Evolutionary conservation across 2,329 filamentous ascomycete genomes (phyloP).

Genomic region (Coniochaeta ligniaria): DNA sequence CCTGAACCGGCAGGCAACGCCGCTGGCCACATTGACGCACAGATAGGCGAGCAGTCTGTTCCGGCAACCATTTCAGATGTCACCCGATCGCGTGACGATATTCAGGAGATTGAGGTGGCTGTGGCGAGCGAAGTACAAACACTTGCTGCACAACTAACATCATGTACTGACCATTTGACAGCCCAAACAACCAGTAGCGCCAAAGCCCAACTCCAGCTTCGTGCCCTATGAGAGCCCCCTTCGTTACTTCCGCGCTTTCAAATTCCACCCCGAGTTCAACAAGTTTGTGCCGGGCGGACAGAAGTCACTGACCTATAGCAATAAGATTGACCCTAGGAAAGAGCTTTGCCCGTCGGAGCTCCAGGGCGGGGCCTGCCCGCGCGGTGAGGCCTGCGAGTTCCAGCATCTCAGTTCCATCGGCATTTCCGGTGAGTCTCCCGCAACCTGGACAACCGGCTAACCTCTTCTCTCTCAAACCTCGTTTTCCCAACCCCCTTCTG

Average conservation of each 20-base stretch:
- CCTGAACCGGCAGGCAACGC: conserved; percentile 6
- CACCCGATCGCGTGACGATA: background rate
- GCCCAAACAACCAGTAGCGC: conserved; percentile 6
- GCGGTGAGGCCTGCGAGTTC: conserved; percentile 62
- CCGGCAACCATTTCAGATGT: background rate
- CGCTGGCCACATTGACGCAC: background rate
- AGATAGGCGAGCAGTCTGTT: background rate
- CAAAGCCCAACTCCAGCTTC: conserved; percentile 12
- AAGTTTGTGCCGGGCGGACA: conserved; percentile 67
- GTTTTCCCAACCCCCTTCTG: conserved; percentile 24
- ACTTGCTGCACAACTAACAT: background rate
- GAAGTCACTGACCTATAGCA: conserved; percentile 87
- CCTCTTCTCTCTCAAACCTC: conserved; percentile 14
- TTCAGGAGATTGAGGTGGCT: background rate
- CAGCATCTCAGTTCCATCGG: conserved; percentile 75
- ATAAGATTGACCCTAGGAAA: conserved; percentile 72
- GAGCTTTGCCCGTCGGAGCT: conserved; percentile 73
- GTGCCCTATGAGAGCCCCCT: conserved; percentile 76
- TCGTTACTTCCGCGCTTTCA: conserved; percentile 76
- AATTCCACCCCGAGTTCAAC: conserved; percentile 75
- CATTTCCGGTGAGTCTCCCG: conserved; percentile 62
- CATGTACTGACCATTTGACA: conserved; percentile 13
- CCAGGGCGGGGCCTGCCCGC: conserved; percentile 59
- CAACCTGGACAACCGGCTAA: conserved; percentile 15
- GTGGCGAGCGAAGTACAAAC: conserved; percentile 1